Evolutionary conservation across 805 yeast genomes (phyloP).

Genomic region (Danielozyma ontarioensis): DNA sequence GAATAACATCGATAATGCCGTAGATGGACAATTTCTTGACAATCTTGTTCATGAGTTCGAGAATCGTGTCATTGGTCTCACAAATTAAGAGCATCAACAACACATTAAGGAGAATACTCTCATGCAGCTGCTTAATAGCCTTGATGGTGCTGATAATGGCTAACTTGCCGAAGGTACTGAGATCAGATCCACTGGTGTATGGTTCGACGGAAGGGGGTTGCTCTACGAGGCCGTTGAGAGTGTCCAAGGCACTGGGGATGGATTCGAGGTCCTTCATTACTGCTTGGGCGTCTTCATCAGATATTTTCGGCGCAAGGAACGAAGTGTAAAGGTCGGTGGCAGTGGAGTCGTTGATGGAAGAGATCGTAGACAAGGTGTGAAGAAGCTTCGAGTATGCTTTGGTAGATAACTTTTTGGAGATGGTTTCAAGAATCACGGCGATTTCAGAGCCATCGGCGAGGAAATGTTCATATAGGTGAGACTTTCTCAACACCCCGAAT

Average conservation of each 20-base stretch:
- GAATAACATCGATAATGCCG: slow-evolving; percentile 15
- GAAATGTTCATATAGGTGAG: slow-evolving; percentile 28
- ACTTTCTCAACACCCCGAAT: slow-evolving; percentile 23
- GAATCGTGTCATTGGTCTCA: slow-evolving; percentile 24
- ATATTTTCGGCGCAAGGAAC: slow-evolving; percentile 18
- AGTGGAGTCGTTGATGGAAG: slow-evolving; percentile 8
- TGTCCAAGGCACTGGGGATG: slow-evolving; percentile 21
- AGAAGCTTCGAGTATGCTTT: slow-evolving; percentile 23
- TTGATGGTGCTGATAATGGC: slow-evolving; percentile 20
- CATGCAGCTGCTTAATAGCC: slow-evolving; percentile 24
- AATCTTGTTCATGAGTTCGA: slow-evolving; percentile 18
- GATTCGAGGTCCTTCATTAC: slow-evolving; percentile 18
- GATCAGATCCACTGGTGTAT: slow-evolving; percentile 7
- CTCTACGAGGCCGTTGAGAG: slow-evolving; percentile 15
- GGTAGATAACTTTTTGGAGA: slow-evolving; percentile 22
- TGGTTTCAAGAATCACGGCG: slow-evolving; percentile 13
- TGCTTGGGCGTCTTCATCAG: slow-evolving; percentile 16
- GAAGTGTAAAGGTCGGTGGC: slow-evolving; percentile 19
- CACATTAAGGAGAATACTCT: slow-evolving; percentile 22
- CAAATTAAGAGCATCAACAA: slow-evolving; percentile 26
- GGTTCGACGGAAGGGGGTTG: slow-evolving; percentile 1
- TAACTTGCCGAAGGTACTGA: slow-evolving; percentile 20
- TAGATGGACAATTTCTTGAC: slow-evolving; percentile 21
- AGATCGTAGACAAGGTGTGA: slow-evolving; percentile 8
- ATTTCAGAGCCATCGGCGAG: slow-evolving; percentile 11